These are phyloP conservation scores for Phaeophleospora eucalypticola DNA, from an alignment of 2,329 filamentous ascomycete species.

Conservation along the genomic window DNA sequence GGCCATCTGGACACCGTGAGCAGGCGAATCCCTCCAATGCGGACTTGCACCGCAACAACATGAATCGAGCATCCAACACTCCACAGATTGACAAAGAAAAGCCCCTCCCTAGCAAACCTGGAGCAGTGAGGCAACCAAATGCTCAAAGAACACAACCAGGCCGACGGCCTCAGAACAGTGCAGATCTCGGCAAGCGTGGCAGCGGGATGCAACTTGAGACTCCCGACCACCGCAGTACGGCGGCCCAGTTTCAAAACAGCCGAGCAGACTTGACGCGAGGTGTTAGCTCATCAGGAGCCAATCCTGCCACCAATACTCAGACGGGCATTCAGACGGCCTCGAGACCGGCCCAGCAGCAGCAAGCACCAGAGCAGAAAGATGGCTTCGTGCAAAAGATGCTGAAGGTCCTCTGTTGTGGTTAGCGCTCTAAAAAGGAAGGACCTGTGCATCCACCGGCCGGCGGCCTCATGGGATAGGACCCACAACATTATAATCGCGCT, in stretches of 20 bases:
- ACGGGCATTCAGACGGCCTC: constrained; percentile 9
- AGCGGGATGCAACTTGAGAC: constrained; percentile 78
- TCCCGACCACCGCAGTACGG: constrained; percentile 70
- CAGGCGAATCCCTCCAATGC: constrained; percentile 74
- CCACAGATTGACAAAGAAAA: constrained; percentile 30
- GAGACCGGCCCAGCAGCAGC: constrained; percentile 22
- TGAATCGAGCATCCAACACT: constrained; percentile 61
- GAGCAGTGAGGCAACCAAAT: constrained; percentile 64
- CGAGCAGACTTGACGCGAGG: constrained; percentile 52
- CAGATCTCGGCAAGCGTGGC: constrained; percentile 59
- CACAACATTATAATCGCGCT: too few relatives aligned
- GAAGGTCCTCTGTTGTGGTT: constrained; percentile 87
- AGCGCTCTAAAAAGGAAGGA: too few relatives aligned
- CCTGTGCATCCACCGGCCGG: too few relatives aligned
- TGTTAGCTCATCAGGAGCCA: constrained; percentile 12
- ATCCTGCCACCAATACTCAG: constrained; percentile 8
- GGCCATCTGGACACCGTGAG: constrained; percentile 69
- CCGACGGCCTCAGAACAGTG: constrained; percentile 30
- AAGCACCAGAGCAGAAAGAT: constrained; percentile 62
- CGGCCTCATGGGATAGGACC: too few relatives aligned
- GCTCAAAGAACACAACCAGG: constrained; percentile 52
- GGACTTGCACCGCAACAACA: constrained; percentile 59
- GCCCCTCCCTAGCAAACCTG: constrained; percentile 52
- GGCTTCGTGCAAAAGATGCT: constrained; percentile 87
- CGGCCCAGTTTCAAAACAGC: constrained; percentile 95